phyloP scores from a whole-genome alignment of 2,329 filamentous ascomycete genomes.

The Onygena corvina region DNA sequence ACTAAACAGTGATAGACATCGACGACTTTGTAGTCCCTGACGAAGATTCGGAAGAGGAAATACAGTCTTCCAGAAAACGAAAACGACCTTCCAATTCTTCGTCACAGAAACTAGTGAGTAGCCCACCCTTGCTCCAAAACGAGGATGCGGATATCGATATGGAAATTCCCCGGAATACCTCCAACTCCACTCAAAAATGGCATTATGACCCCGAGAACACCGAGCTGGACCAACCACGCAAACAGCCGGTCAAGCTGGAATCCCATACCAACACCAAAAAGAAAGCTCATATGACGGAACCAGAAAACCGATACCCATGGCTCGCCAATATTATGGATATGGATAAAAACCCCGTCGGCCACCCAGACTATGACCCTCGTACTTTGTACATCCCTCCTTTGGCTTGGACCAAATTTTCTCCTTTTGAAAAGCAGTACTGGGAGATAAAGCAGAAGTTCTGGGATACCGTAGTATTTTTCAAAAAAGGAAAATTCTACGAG shows the following conservation, averaged over 20 bases:
- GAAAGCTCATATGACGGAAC: conserved; percentile 70
- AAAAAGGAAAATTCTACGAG: conserved; percentile 99
- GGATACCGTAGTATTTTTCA: conserved; percentile 98
- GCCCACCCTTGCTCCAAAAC: conserved; percentile 35
- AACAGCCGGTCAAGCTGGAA: conserved; percentile 21
- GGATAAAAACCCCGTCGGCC: conserved; percentile 61
- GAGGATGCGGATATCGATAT: conserved; percentile 42
- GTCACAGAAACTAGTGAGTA: conserved; percentile 25
- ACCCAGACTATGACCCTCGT: conserved; percentile 82
- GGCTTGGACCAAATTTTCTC: conserved; percentile 72
- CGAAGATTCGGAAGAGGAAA: conserved; percentile 64
- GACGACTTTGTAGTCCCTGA: conserved; percentile 82
- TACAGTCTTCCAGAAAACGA: conserved; percentile 53
- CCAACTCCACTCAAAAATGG: conserved; percentile 75
- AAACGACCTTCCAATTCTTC: conserved; percentile 48
- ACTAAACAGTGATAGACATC: conserved; percentile 43
- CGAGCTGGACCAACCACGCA: conserved; percentile 40
- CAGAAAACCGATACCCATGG: conserved; percentile 81
- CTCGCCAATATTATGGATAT: conserved; percentile 75
- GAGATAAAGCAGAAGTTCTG: conserved; percentile 97
- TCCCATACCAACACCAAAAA: conserved; percentile 27
- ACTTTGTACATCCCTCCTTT: conserved; percentile 79
- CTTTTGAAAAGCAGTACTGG: conserved; percentile 98
- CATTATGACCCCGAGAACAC: conserved; percentile 53
- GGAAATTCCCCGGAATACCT: conserved; percentile 41